Percentiles rank a stretch among this genome's conserved stretches.
Evolutionary conservation across 2,329 filamentous ascomycete species (phyloP).

Genomic region (Cladosporium austrohemisphaericum): DNA sequence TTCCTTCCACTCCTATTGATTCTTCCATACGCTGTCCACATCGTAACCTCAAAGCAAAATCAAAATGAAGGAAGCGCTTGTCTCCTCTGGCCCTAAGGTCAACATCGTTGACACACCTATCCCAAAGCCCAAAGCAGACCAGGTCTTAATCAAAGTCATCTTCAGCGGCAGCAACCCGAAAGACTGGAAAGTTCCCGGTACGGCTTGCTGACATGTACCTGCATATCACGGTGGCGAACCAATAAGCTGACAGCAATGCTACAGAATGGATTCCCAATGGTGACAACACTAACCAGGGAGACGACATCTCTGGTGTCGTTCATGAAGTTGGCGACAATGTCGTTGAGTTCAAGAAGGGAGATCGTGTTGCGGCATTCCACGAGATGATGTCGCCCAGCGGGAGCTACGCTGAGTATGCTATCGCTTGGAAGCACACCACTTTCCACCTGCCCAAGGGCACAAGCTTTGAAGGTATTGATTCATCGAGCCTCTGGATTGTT

Average conservation of each 20-base stretch:
- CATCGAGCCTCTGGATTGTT: too few species aligned
- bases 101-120: conserved; percentile 40
- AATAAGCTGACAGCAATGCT: conserved; percentile 13
- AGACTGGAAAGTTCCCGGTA: conserved; percentile 25
- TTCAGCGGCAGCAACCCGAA: conserved; percentile 33
- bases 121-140: conserved; percentile 36
- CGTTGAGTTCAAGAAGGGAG: conserved; percentile 55
- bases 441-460: conserved; percentile 51
- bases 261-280: conserved; percentile 15
- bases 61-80: conserved; percentile 37
- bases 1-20: background rate
- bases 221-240: background rate
- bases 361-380: conserved; percentile 56
- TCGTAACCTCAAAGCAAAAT: background rate
- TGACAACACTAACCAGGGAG: conserved; percentile 27
- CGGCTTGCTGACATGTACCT: background rate
- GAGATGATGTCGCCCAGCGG: conserved; percentile 50
- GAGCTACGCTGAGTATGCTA: conserved; percentile 59
- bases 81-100: conserved; percentile 33
- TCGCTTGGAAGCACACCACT: conserved; percentile 54
- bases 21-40: background rate
- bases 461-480: conserved; percentile 47
- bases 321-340: conserved; percentile 54
- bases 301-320: conserved; percentile 42
- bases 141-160: conserved; percentile 32